Percentiles rank a stretch among this genome's conserved stretches.
phyloP scores from a whole-genome alignment of 257 asterid genomes.

The Buddleja alternifolia region DNA sequence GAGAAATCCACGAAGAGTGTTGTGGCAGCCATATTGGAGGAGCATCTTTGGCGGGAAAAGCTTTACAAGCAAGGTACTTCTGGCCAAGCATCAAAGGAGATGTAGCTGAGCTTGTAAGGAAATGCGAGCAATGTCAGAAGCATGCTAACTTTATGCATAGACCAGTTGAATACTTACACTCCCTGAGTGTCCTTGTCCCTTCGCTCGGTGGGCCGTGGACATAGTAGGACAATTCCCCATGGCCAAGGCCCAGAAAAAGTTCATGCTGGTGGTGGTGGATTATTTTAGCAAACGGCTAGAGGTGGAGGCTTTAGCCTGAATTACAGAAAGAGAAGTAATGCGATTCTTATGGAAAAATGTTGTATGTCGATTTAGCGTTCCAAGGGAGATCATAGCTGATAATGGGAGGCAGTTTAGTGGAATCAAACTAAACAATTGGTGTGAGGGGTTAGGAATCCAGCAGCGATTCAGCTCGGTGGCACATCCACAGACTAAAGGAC shows the following conservation, averaged over 20 bases:
- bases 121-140: too few relatives aligned
- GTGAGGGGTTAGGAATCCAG: neutral
- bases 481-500: neutral
- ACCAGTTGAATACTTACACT: too few relatives aligned
- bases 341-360: neutral
- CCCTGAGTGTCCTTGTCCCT: too few relatives aligned
- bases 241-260: too few relatives aligned
- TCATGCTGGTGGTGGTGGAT: neutral
- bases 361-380: neutral
- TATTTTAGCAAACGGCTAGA: neutral
- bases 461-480: neutral
- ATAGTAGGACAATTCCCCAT: too few relatives aligned
- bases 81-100: too few relatives aligned
- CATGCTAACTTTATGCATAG: too few relatives aligned
- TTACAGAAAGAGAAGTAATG: neutral
- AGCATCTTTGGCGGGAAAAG: too few relatives aligned
- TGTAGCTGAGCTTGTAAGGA: too few relatives aligned
- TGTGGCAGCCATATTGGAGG: too few relatives aligned
- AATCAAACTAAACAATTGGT: neutral
- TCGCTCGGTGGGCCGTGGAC: too few relatives aligned
- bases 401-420: neutral
- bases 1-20: too few relatives aligned
- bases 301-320: neutral
- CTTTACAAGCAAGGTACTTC: neutral
- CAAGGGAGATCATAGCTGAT: neutral